A percentile compares a stretch with the other conserved stretches of the same genome.
Conservation (phyloP, 306 rosid species). For the Cicer arietinum region DNA sequence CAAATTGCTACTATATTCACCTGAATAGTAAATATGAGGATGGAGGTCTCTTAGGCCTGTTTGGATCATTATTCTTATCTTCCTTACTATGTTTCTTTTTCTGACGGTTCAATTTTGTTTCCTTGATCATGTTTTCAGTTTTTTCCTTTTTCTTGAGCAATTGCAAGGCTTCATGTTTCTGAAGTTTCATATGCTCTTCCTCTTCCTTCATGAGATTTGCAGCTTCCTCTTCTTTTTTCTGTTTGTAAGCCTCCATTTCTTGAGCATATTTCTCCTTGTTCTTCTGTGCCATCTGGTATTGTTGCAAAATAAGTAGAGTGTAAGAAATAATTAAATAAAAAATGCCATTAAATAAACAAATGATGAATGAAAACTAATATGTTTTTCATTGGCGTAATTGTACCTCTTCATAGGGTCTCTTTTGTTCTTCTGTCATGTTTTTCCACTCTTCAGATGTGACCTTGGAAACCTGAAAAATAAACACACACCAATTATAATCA, state of each 20-base stretch:
- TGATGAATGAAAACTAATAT: not conserved
- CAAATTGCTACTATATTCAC: too few relatives aligned
- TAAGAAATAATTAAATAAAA: conserved; percentile 6
- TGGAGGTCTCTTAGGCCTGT: conserved; percentile 90
- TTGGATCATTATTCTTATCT: conserved; percentile 71
- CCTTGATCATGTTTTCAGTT: conserved; percentile 83
- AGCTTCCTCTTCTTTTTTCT: conserved; percentile 78
- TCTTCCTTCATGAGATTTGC: conserved; percentile 68
- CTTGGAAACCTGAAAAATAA: conserved; percentile 62
- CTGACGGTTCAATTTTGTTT: conserved; percentile 65
- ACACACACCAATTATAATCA: not conserved
- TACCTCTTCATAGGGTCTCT: conserved; percentile 84
- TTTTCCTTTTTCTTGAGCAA: conserved; percentile 93
- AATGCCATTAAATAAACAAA: not conserved
- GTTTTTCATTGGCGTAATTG: not conserved
- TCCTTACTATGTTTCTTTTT: conserved; percentile 74
- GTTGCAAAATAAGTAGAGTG: not conserved
- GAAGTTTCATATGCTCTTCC: conserved; percentile 82
- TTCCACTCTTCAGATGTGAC: conserved; percentile 90
- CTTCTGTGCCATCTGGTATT: conserved; percentile 71
- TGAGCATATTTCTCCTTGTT: conserved; percentile 71
- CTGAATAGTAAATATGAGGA: conserved; percentile 53
- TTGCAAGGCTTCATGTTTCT: conserved; percentile 84
- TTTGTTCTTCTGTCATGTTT: conserved; percentile 70
- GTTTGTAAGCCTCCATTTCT: conserved; percentile 84